These are phyloP conservation scores for Alternaria longipes DNA, from an alignment of 2,329 filamentous ascomycete genomes.

Conservation along the genomic window DNA sequence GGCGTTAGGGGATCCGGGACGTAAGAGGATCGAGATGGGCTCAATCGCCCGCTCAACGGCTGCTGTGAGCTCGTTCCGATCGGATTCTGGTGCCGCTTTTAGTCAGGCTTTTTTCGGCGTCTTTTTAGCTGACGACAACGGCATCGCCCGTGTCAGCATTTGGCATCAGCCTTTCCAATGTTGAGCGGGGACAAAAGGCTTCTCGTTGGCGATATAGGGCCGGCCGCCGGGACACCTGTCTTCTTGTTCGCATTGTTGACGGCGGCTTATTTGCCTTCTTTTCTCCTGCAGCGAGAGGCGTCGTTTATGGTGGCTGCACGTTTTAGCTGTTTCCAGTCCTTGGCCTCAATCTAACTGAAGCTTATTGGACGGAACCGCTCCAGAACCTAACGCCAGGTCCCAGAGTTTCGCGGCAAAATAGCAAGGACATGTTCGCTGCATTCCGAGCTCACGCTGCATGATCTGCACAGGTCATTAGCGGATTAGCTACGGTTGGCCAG, in stretches of 20 bases:
- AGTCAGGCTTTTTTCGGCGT: constrained; percentile 25
- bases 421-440: constrained; percentile 44
- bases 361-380: constrained; percentile 44
- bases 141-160: constrained; percentile 9
- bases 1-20: constrained; percentile 40
- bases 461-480: constrained; percentile 47
- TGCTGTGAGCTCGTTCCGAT: constrained; percentile 39
- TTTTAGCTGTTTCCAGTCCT: constrained; percentile 41
- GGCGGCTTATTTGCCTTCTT: constrained; percentile 57
- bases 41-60: constrained; percentile 40
- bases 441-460: constrained; percentile 47
- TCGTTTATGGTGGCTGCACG: constrained; percentile 40
- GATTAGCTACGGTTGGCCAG: constrained; percentile 42
- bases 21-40: constrained; percentile 33
- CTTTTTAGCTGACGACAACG: constrained; percentile 15
- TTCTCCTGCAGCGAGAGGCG: constrained; percentile 36
- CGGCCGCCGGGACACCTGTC: constrained; percentile 23
- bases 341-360: constrained; percentile 47
- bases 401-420: constrained; percentile 45
- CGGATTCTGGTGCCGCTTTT: constrained; percentile 40
- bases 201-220: constrained; percentile 25
- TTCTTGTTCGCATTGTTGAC: constrained; percentile 18
- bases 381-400: constrained; percentile 46
- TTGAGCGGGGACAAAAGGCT: constrained; percentile 1
- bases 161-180: constrained; percentile 10